A percentile compares a stretch with the other conserved stretches of the same genome.
Evolutionary conservation across 495 filamentous ascomycete species (phyloP).

Genomic region (Bryoglossum gracile): DNA sequence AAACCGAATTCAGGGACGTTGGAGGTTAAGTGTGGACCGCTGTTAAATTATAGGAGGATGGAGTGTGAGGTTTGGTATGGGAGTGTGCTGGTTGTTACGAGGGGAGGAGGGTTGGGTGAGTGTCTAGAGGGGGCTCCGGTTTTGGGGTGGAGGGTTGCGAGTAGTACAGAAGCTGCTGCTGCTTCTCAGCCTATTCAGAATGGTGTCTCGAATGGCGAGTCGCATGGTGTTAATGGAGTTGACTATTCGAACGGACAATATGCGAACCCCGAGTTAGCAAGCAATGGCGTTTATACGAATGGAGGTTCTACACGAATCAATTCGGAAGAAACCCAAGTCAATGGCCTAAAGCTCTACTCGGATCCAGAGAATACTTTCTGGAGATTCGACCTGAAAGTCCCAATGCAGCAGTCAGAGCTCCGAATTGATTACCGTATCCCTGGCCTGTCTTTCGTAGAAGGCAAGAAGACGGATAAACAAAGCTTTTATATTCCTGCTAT

Average conservation of each 20-base stretch:
- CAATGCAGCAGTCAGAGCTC: slow-evolving; percentile 46
- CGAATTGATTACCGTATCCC: slow-evolving; percentile 55
- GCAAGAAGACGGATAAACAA: slow-evolving; percentile 40
- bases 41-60: slow-evolving; percentile 83
- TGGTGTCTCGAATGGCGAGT: not conserved
- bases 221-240: not conserved
- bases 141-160: slow-evolving; percentile 9
- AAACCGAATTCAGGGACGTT: slow-evolving; percentile 1
- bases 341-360: slow-evolving; percentile 55
- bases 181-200: not conserved
- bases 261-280: no score
- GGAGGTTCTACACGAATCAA: not conserved
- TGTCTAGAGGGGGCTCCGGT: slow-evolving; percentile 37
- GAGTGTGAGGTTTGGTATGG: slow-evolving; percentile 69
- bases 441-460: slow-evolving; percentile 36
- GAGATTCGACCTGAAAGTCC: slow-evolving; percentile 61
- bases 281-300: not conserved
- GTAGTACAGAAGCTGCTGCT: not conserved
- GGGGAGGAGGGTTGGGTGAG: slow-evolving; percentile 47
- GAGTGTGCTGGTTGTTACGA: slow-evolving; percentile 73
- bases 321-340: slow-evolving; percentile 5
- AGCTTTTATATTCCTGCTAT: slow-evolving; percentile 69
- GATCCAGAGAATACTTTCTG: slow-evolving; percentile 74
- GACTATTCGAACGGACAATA: not conserved
- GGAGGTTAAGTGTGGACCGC: slow-evolving; percentile 67